These are phyloP conservation scores for Mycena rosella DNA, from an alignment of 768 basidiomycete species.

Conservation along the genomic window DNA sequence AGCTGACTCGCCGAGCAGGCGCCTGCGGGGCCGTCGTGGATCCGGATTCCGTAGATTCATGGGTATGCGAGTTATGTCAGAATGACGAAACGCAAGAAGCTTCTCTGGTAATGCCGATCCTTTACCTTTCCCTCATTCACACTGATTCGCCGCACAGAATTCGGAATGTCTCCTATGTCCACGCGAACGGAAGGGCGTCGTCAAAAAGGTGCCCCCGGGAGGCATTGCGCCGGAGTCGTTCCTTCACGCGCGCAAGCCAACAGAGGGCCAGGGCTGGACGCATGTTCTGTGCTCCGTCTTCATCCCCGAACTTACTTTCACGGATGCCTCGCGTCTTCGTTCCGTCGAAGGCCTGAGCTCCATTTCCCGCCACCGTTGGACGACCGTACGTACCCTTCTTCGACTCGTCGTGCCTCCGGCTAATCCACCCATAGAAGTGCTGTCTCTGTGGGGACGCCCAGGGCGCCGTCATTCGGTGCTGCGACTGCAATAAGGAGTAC, in stretches of 20 bases:
- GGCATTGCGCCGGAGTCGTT: conserved; percentile 71
- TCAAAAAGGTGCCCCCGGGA: conserved; percentile 52
- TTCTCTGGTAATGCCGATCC: conserved; percentile 66
- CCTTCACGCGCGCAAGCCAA: conserved; percentile 86
- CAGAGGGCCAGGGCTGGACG: conserved; percentile 94
- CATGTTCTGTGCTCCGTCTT: conserved; percentile 93
- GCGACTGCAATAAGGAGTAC: conserved; percentile 83
- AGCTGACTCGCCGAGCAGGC: conserved; percentile 51
- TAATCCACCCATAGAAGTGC: conserved; percentile 68
- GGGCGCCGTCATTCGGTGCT: conserved; percentile 88
- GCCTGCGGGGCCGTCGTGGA: conserved; percentile 79
- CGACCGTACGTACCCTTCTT: conserved; percentile 63
- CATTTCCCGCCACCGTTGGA: conserved; percentile 79
- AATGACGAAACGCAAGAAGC: conserved; percentile 87
- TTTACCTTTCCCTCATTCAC: conserved; percentile 13
- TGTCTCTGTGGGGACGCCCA: conserved; percentile 75
- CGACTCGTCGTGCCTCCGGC: background rate
- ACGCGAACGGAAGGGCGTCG: conserved; percentile 62
- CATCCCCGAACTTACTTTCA: conserved; percentile 86
- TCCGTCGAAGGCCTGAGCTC: conserved; percentile 89
- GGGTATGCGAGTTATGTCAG: conserved; percentile 90
- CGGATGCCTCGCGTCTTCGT: conserved; percentile 78
- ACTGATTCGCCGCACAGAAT: conserved; percentile 60
- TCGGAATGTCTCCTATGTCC: conserved; percentile 91
- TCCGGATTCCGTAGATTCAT: conserved; percentile 73